Percentiles rank a stretch among this genome's conserved stretches.
These are phyloP conservation scores for Suillus weaverae DNA, from an alignment of 768 basidiomycete species.

Conservation along the genomic window DNA sequence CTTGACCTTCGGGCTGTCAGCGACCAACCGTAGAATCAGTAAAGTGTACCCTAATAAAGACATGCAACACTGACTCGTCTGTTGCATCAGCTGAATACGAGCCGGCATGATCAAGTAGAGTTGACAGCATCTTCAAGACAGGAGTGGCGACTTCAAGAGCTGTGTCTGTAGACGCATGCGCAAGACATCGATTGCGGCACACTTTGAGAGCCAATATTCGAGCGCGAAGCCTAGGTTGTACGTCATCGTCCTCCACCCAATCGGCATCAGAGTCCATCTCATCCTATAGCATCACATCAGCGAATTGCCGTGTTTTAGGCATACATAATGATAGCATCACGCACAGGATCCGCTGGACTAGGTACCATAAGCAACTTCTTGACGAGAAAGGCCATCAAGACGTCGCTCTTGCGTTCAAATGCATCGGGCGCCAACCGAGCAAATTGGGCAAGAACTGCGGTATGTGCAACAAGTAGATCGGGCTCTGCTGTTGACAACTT, in stretches of 20 bases:
- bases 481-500: constrained; percentile 47
- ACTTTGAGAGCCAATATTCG: constrained; percentile 80
- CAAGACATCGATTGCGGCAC: constrained; percentile 76
- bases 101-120: constrained; percentile 70
- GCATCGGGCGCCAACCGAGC: constrained; percentile 64
- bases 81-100: constrained; percentile 54
- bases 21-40: constrained; percentile 14
- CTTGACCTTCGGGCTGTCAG: constrained; percentile 55
- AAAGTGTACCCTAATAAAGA: neutral
- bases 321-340: constrained; percentile 18
- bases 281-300: constrained; percentile 37
- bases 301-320: neutral
- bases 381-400: constrained; percentile 68
- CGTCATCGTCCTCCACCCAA: constrained; percentile 71
- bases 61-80: constrained; percentile 45
- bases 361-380: constrained; percentile 70
- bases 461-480: constrained; percentile 59
- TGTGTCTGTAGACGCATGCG: constrained; percentile 56
- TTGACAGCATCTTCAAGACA: constrained; percentile 72
- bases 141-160: constrained; percentile 72
- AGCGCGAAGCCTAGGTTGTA: constrained; percentile 59
- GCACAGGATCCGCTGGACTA: constrained; percentile 44
- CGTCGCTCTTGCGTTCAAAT: constrained; percentile 79
- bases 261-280: constrained; percentile 63
- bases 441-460: constrained; percentile 74